A percentile compares a stretch with the other conserved stretches of the same genome.
phyloP scores from a whole-genome alignment of 1,139 yeast species.

The Kodamaea arcana region DNA sequence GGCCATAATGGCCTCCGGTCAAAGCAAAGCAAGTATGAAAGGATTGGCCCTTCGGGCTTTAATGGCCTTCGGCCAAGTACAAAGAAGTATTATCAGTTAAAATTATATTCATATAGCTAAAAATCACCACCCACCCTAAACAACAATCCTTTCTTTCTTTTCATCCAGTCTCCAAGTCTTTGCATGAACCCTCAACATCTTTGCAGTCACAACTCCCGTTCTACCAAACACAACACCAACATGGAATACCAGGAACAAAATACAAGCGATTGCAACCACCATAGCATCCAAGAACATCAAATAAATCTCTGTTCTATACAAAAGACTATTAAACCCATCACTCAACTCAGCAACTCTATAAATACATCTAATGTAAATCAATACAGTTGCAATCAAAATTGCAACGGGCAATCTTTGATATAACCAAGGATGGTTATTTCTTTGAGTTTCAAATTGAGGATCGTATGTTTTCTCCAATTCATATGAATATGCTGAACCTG shows the following conservation, averaged over 20 bases:
- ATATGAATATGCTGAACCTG: constrained; percentile 14
- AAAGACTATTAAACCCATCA: constrained; percentile 32
- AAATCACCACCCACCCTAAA: no score
- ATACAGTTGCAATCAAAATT: constrained; percentile 17
- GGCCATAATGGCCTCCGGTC: no score
- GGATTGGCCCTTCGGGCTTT: no score
- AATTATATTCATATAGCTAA: no score
- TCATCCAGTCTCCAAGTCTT: no score
- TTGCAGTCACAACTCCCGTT: not conserved
- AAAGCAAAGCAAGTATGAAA: no score
- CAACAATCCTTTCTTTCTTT: no score
- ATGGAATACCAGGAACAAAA: constrained; percentile 21
- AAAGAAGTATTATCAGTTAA: no score
- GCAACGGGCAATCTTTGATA: constrained; percentile 24
- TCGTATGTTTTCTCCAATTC: constrained; percentile 20
- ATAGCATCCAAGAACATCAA: constrained; percentile 27
- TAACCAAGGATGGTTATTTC: constrained; percentile 9
- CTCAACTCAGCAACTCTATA: constrained; percentile 30
- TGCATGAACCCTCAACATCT: not conserved
- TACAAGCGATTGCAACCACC: constrained; percentile 18
- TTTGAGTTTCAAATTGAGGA: constrained; percentile 12
- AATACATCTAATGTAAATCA: constrained; percentile 28
- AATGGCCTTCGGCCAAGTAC: no score
- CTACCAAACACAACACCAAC: constrained; percentile 26
- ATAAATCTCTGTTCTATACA: constrained; percentile 29